These are phyloP conservation scores for Henckelia pumila DNA, from an alignment of 257 asterid species.

Conservation along the genomic window DNA sequence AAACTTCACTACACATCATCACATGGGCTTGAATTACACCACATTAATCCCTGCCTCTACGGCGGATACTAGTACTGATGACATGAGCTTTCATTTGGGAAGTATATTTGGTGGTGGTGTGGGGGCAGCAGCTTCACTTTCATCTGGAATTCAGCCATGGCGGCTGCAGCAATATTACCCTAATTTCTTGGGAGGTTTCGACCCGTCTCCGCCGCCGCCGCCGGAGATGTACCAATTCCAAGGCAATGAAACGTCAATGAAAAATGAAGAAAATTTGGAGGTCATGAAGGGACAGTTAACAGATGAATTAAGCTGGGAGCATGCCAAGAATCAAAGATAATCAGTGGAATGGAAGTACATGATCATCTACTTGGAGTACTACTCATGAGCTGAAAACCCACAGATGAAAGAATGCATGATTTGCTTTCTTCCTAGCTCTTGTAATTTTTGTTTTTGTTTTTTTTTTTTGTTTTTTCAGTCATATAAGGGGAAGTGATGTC, in stretches of 20 bases:
- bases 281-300: slow-evolving; percentile 35
- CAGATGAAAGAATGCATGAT: too few species aligned
- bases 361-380: slow-evolving; percentile 27
- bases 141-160: slow-evolving; percentile 64
- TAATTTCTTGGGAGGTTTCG: slow-evolving; percentile 43
- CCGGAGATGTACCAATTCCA: slow-evolving; percentile 39
- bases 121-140: slow-evolving; percentile 34
- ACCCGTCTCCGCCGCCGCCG: slow-evolving; percentile 31
- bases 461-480: too few species aligned
- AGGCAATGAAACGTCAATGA: slow-evolving; percentile 23
- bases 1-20: slow-evolving; percentile 26
- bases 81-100: slow-evolving; percentile 45
- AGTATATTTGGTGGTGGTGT: slow-evolving; percentile 39
- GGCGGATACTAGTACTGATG: slow-evolving; percentile 31
- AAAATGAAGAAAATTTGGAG: slow-evolving; percentile 40
- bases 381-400: too few species aligned
- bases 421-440: too few species aligned
- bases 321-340: slow-evolving; percentile 25
- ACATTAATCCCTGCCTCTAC: slow-evolving; percentile 34
- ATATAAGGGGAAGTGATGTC: neutral
- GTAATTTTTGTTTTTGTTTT: too few species aligned
- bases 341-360: slow-evolving; percentile 35
- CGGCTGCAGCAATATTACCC: slow-evolving; percentile 54
- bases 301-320: slow-evolving; percentile 11
- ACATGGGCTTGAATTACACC: slow-evolving; percentile 44